phyloP scores from a whole-genome alignment of 768 basidiomycete species.

The Amylocystis lapponica region DNA sequence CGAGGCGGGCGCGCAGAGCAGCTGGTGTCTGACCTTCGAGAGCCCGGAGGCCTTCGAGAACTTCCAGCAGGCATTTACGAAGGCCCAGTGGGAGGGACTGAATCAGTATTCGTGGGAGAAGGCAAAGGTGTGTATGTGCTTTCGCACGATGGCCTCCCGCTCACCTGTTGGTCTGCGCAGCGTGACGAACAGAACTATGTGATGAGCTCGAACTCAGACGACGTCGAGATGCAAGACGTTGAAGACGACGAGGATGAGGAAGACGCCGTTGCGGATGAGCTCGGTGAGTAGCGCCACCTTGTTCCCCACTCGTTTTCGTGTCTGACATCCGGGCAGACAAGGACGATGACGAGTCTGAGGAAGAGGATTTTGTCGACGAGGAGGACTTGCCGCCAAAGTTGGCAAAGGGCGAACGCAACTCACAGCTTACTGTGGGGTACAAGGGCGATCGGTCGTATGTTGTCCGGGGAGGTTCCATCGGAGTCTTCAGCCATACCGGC shows the following conservation, averaged over 20 bases:
- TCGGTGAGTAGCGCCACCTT: slow-evolving; percentile 41
- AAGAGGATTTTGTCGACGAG: slow-evolving; percentile 38
- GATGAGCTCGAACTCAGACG: slow-evolving; percentile 66
- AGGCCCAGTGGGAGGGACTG: slow-evolving; percentile 74
- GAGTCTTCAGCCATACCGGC: slow-evolving; percentile 75
- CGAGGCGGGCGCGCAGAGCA: slow-evolving; percentile 48
- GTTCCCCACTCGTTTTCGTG: not conserved
- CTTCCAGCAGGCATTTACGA: slow-evolving; percentile 61
- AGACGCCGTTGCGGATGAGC: slow-evolving; percentile 65
- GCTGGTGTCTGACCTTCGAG: slow-evolving; percentile 80
- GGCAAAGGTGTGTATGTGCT: slow-evolving; percentile 50
- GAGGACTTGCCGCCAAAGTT: slow-evolving; percentile 35
- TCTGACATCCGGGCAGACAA: slow-evolving; percentile 8
- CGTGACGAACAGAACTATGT: slow-evolving; percentile 86
- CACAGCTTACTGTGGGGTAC: slow-evolving; percentile 89
- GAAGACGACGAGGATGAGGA: slow-evolving; percentile 73
- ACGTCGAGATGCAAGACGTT: slow-evolving; percentile 83
- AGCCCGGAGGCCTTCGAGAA: slow-evolving; percentile 47
- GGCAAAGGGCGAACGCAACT: slow-evolving; percentile 65
- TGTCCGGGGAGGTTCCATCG: slow-evolving; percentile 86
- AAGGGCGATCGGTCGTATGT: slow-evolving; percentile 94
- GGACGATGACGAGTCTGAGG: slow-evolving; percentile 26
- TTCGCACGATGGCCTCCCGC: not conserved
- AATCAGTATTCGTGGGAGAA: slow-evolving; percentile 75
- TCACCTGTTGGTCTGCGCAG: slow-evolving; percentile 34